Conservation (phyloP, 2,329 filamentous ascomycete species). For the Claviceps spartinae region DNA sequence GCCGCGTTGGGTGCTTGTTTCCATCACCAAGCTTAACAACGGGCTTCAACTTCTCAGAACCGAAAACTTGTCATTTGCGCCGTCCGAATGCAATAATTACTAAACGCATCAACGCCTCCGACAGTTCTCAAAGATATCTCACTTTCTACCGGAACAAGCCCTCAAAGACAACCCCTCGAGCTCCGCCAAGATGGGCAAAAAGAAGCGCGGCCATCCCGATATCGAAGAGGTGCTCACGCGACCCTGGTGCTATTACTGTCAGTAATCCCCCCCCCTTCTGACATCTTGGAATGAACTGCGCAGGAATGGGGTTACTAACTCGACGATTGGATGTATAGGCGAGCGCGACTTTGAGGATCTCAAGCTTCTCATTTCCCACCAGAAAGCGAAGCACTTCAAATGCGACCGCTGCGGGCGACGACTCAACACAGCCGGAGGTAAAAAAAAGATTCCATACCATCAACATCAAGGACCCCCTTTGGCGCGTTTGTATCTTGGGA, state of each 20-base stretch:
- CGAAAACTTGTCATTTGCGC: neutral
- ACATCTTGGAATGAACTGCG: no score
- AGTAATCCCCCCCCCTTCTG: constrained; percentile 6
- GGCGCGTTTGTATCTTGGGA: neutral
- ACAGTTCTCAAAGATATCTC: no score
- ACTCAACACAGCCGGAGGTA: constrained; percentile 89
- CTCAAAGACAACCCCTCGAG: neutral
- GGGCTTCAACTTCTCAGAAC: neutral
- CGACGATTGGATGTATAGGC: constrained; percentile 26
- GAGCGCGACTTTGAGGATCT: constrained; percentile 97
- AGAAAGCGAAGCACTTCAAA: constrained; percentile 99
- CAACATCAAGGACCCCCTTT: no score
- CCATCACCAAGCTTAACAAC: neutral
- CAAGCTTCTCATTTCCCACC: constrained; percentile 91
- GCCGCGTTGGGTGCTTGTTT: neutral
- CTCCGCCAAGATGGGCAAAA: constrained; percentile 57
- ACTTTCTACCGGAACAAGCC: neutral
- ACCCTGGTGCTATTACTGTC: constrained; percentile 97
- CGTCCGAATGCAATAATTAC: neutral
- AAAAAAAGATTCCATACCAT: constrained; percentile 12
- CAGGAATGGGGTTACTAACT: constrained; percentile 13
- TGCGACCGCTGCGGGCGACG: constrained; percentile 81
- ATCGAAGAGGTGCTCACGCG: constrained; percentile 78
- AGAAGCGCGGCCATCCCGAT: constrained; percentile 74
- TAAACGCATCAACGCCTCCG: neutral